These are phyloP conservation scores for Microcos paniculata DNA, from an alignment of 345 rosid genomes.

Conservation along the genomic window DNA sequence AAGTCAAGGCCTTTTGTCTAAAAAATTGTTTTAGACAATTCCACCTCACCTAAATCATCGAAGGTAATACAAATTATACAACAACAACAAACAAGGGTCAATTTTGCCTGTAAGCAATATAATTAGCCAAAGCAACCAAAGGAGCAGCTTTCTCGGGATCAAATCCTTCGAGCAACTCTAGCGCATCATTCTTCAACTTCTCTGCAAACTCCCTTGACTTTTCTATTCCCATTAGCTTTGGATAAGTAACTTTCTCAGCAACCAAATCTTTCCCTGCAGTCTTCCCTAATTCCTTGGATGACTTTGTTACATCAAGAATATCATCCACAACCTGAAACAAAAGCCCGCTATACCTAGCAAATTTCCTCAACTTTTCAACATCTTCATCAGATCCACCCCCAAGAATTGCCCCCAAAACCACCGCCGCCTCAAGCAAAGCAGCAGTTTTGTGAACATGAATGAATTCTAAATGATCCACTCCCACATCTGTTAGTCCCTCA, in stretches of 20 bases:
- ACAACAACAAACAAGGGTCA: constrained; percentile 21
- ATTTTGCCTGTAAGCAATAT: constrained; percentile 81
- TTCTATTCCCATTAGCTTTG: constrained; percentile 83
- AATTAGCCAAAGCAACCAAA: constrained; percentile 81
- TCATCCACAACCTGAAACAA: constrained; percentile 96
- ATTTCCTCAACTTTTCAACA: constrained; percentile 70
- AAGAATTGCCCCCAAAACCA: constrained; percentile 75
- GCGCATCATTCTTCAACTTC: constrained; percentile 69
- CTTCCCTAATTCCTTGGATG: constrained; percentile 82
- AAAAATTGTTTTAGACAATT: background rate
- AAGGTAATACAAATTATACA: background rate
- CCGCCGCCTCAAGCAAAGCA: constrained; percentile 70
- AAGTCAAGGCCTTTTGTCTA: background rate
- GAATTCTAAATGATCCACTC: constrained; percentile 70
- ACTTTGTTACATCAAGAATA: constrained; percentile 85
- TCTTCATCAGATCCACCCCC: constrained; percentile 76
- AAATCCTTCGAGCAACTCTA: constrained; percentile 57
- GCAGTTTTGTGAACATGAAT: constrained; percentile 92
- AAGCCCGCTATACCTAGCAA: constrained; percentile 69
- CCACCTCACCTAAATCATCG: background rate
- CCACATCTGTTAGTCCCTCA: constrained; percentile 58
- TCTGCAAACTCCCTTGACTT: constrained; percentile 68
- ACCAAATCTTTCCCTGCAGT: constrained; percentile 94
- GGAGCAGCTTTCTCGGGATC: constrained; percentile 75
- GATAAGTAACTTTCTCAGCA: constrained; percentile 80